A percentile compares a stretch with the other conserved stretches of the same genome.
phyloP scores from a whole-genome alignment of 495 filamentous ascomycete species.

The Aspergillus avenaceus region DNA sequence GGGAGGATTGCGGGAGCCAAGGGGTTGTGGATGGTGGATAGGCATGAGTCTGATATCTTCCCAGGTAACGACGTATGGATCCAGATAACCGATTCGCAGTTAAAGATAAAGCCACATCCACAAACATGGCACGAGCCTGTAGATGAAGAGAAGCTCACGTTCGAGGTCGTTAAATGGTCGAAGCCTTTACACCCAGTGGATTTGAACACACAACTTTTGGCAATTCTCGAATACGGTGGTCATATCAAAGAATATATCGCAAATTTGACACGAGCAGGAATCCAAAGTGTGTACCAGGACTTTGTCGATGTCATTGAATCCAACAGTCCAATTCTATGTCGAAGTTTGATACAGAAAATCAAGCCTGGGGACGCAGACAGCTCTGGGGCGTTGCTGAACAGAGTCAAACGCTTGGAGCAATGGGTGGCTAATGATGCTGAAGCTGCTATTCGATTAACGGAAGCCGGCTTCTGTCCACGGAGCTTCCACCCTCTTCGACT shows the following conservation, averaged over 20 bases:
- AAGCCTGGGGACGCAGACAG: conserved; percentile 22
- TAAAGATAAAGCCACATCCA: conserved; percentile 67
- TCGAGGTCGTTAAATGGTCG: conserved; percentile 67
- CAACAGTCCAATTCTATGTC: conserved; percentile 32
- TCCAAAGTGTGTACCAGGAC: conserved; percentile 46
- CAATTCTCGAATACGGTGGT: conserved; percentile 67
- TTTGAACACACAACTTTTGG: conserved; percentile 76
- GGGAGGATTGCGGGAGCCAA: conserved; percentile 81
- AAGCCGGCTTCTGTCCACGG: conserved; percentile 62
- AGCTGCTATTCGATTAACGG: conserved; percentile 31
- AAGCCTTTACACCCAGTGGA: conserved; percentile 57
- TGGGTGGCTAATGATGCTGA: conserved; percentile 33
- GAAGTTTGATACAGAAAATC: conserved; percentile 36
- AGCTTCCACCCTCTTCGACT: conserved; percentile 56
- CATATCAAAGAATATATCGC: conserved; percentile 53
- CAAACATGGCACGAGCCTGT: conserved; percentile 33
- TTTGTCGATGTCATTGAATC: conserved; percentile 54
- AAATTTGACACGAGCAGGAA: conserved; percentile 52
- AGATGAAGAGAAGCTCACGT: conserved; percentile 55
- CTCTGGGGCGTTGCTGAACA: conserved; percentile 14
- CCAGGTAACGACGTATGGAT: conserved; percentile 58
- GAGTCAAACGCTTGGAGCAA: conserved; percentile 27
- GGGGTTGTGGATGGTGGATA: conserved; percentile 80
- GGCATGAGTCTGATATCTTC: conserved; percentile 21
- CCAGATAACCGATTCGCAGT: conserved; percentile 71